Conservation (phyloP, 495 filamentous ascomycete species). For the Aspergillus sparsus region DNA sequence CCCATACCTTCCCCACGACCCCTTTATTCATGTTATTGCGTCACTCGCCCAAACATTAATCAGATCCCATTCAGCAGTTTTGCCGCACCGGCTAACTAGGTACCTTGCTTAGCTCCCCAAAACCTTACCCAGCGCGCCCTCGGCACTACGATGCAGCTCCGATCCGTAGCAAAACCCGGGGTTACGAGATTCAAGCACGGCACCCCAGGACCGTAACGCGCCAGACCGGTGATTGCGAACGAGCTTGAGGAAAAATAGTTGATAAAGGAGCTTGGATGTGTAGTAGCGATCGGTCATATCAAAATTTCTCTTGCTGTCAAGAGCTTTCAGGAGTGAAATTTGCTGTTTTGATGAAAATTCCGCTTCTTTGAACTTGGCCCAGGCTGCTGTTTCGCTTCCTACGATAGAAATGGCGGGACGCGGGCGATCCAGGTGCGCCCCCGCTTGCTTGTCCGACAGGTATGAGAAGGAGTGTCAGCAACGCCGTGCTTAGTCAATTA, state of each 20-base stretch:
- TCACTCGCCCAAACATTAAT: no score
- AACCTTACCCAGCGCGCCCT: conserved; percentile 3
- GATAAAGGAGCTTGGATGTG: conserved; percentile 13
- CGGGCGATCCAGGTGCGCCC: neutral
- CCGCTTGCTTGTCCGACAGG: conserved; percentile 32
- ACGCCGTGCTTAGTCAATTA: conserved; percentile 49
- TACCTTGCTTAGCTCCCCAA: neutral
- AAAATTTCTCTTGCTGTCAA: conserved; percentile 1
- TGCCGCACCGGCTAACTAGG: conserved; percentile 18
- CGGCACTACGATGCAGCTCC: conserved; percentile 7
- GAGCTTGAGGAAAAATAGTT: conserved; percentile 16
- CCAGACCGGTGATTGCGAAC: neutral
- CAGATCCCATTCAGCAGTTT: conserved; percentile 22
- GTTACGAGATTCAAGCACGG: conserved; percentile 15
- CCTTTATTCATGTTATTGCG: no score
- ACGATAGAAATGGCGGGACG: conserved; percentile 18
- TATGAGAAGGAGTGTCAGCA: conserved; percentile 51
- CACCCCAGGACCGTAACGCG: neutral
- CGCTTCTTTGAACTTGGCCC: conserved; percentile 20
- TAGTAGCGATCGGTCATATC: conserved; percentile 14
- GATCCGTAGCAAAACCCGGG: conserved; percentile 18
- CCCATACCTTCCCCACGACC: no score
- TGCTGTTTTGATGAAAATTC: neutral
- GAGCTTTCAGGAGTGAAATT: neutral
- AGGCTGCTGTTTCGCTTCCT: conserved; percentile 15